A percentile compares a stretch with the other conserved stretches of the same genome.
These are phyloP conservation scores for Stagonosporopsis chrysanthemi DNA, from an alignment of 2,329 filamentous ascomycete genomes.

Conservation along the genomic window DNA sequence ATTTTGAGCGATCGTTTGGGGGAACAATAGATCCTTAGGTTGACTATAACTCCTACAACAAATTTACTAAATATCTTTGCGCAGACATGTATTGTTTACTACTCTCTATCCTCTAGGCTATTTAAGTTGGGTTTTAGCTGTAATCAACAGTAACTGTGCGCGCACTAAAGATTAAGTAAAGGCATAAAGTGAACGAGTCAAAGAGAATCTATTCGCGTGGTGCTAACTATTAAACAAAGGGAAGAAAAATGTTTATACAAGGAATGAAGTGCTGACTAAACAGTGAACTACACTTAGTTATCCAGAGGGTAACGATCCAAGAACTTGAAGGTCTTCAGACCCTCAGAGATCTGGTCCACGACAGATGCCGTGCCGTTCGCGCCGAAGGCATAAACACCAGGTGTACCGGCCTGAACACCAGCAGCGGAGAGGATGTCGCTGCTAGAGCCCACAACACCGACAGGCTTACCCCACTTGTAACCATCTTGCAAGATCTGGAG, in stretches of 20 bases:
- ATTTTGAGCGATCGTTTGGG: background rate
- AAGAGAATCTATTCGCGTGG: background rate
- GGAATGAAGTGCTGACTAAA: too few species aligned
- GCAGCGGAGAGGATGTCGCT: constrained; percentile 52
- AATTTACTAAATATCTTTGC: too few species aligned
- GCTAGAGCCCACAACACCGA: constrained; percentile 64
- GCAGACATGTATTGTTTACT: too few species aligned
- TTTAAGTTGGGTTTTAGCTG: too few species aligned
- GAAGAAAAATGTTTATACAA: too few species aligned
- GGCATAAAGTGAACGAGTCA: too few species aligned
- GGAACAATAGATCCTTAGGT: too few species aligned
- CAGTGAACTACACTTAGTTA: constrained; percentile 11
- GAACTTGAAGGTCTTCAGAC: constrained; percentile 71
- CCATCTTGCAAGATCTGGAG: constrained; percentile 68
- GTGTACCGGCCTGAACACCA: constrained; percentile 53
- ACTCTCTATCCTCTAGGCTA: too few species aligned
- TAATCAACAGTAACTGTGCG: too few species aligned
- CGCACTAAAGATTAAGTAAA: too few species aligned
- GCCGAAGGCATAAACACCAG: constrained; percentile 47
- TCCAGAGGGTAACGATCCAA: constrained; percentile 69
- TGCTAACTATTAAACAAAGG: background rate
- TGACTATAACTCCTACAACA: too few species aligned
- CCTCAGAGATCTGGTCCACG: constrained; percentile 51
- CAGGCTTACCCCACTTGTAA: constrained; percentile 74
- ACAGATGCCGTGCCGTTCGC: constrained; percentile 25